Base-by-base conservation (phyloP, 176 grass and related monocot species). In the Metroxylon sagu region DNA sequence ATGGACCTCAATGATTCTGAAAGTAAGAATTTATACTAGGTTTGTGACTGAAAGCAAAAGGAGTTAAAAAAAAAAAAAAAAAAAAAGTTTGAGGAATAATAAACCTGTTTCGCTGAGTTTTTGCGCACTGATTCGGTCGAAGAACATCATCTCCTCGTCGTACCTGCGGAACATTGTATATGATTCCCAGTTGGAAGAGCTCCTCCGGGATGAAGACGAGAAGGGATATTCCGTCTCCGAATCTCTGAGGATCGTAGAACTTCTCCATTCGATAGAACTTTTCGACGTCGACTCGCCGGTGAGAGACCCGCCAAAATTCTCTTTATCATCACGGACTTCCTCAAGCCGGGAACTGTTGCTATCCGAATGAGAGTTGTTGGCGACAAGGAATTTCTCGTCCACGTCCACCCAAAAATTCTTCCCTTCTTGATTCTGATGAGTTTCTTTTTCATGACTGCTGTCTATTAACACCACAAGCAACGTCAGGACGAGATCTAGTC, bases 241-340 rank as follows among this genome's bases (percentile, higher is more conserved):
- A 75, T 98, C 93, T 73, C 85, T 85, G 57, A 82, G 76, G 78
- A 80, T 78, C 35, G 73, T 66, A 5, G 93, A 92, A 81, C 87
- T 79, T 78, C 54, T 74, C 93, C 93, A 98, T 60, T 98, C 93
- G 72, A 88, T 77, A 1, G 93, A 98, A 79, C 81, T 98, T 81
- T 98, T 98, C 17, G 93, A 98, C 59, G 93, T 92, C 21, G 93
- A 92, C 59, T 92, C 87, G 25, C 93, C 83, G n/a, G 87, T 80
- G 61, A 87, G 75, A 25, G 71, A 74, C 26, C 52, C 69, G 19
- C 74, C 65, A 26, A 79, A 73, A 27, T 54, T 79, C 2, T 60
- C 65, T 14, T 74, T 56, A 18, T 71, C 68, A 0, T 49, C 29
- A 68, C 29, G 55, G 48, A 39, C 52, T 29, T 39, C 52, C 35